Evolutionary conservation across 1,284 basidiomycete genomes (phyloP).

Genomic region (Marasmius fiardii): DNA sequence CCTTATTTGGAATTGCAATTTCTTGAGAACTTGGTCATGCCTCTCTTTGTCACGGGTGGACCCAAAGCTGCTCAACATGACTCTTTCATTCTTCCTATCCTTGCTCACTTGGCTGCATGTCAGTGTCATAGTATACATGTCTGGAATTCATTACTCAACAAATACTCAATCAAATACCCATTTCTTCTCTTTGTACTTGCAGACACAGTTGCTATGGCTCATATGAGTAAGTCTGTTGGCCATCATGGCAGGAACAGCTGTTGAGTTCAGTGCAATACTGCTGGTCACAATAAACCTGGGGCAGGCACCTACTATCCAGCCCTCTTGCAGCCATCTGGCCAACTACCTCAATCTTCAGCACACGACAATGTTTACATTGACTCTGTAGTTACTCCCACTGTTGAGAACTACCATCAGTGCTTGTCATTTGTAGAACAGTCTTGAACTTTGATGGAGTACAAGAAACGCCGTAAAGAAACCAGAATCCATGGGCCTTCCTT

Average conservation of each 20-base stretch:
- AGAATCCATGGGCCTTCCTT: not conserved
- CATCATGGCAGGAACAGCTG: conserved; percentile 32
- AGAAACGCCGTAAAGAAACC: not conserved
- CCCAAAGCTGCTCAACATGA: conserved; percentile 31
- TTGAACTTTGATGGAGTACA: not conserved
- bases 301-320: conserved; percentile 13
- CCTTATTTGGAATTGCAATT: conserved; percentile 26
- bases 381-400: not conserved
- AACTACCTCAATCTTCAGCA: not conserved
- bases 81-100: conserved; percentile 31
- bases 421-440: not conserved
- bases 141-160: conserved; percentile 24
- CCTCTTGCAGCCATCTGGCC: not conserved
- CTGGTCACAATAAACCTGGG: conserved; percentile 11
- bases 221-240: conserved; percentile 30
- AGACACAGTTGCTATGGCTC: conserved; percentile 23
- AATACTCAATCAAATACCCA: not conserved
- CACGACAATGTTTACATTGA: not conserved
- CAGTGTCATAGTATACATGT: conserved; percentile 20
- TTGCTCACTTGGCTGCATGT: conserved; percentile 28
- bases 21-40: conserved; percentile 22
- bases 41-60: conserved; percentile 25
- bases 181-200: conserved; percentile 20
- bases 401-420: not conserved
- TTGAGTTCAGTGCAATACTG: conserved; percentile 11